Evolutionary conservation across 768 basidiomycete species (phyloP).

Genomic region (Clathrus columnatus): DNA sequence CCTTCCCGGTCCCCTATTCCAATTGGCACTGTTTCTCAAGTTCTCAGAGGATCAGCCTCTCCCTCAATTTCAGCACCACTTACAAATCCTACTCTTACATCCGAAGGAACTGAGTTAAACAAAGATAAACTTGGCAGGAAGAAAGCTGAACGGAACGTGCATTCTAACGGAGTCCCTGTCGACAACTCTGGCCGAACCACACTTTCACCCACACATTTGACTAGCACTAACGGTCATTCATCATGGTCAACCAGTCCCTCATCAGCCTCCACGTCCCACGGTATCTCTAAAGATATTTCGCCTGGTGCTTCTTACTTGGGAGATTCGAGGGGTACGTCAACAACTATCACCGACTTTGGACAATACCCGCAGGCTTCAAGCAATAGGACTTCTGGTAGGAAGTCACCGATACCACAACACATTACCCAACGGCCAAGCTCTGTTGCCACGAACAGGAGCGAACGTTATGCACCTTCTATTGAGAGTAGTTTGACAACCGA

Average conservation of each 20-base stretch:
- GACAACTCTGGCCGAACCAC: constrained; percentile 29
- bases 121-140: constrained; percentile 43
- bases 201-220: constrained; percentile 41
- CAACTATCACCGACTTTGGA: constrained; percentile 42
- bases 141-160: constrained; percentile 46
- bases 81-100: constrained; percentile 71
- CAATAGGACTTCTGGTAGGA: constrained; percentile 11
- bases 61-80: constrained; percentile 67
- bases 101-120: constrained; percentile 65
- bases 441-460: constrained; percentile 32
- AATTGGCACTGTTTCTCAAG: constrained; percentile 47
- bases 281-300: background rate
- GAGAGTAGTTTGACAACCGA: constrained; percentile 31
- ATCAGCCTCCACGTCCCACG: background rate
- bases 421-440: constrained; percentile 23
- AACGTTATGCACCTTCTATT: constrained; percentile 52
- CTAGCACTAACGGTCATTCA: constrained; percentile 30
- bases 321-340: constrained; percentile 36
- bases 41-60: constrained; percentile 32
- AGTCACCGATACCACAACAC: constrained; percentile 14
- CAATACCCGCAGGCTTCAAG: constrained; percentile 29
- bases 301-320: constrained; percentile 33
- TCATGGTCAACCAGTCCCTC: constrained; percentile 9
- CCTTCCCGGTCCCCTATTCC: constrained; percentile 53
- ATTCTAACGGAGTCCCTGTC: constrained; percentile 31